Base-by-base conservation (phyloP, 108 stramenopile species). In the Licmophora abbreviata region DNA sequence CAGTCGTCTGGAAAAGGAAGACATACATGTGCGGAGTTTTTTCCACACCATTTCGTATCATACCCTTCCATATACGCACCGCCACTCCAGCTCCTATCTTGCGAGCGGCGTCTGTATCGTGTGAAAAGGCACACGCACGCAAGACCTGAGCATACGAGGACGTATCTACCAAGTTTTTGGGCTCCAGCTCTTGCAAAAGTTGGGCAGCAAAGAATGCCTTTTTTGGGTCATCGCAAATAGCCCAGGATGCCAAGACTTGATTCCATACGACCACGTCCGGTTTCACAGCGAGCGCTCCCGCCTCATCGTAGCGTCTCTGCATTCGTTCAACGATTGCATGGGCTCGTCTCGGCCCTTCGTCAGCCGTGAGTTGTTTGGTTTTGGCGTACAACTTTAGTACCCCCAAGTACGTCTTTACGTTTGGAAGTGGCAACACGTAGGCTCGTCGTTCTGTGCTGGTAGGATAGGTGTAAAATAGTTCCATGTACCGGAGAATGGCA, bases 1-100 rank as follows among this genome's bases (percentile, higher is more conserved):
- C 18, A 40, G 20, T 40, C 3, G 38, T 20, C 38, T 40, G 38
- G 18, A 40, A 5, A 3, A 40, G 20, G 20, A 40, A 40, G 1
- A 5, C 5, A 20, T 40, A 40, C 38, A 40, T 40, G 5, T 40
- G 20, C 38, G 38, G 20, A 3, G 38, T 40, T 18, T 20, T 40
- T 5, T 40, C 38, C 29, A 61, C 11, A 52, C 55, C 11, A 30
- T 46, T 23, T 29, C 12, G 5, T 64, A 56, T 15, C 46, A 47
- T 23, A 68, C 68, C 58, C 62, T 64, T 20, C 66, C 67, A 3
- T 18, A 56, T 51, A 27, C 68, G 18, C 24, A 68, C 33, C 58
- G 71, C 9, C 62, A 73, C 30, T 68, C 56, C 48, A 58, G 57
- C n/a, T 24, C 44, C 44, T 6, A 46, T 26, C 44, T 24, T 46